Evolutionary conservation across 2,329 filamentous ascomycete genomes (phyloP).

Genomic region (Aspergillus glaucus): DNA sequence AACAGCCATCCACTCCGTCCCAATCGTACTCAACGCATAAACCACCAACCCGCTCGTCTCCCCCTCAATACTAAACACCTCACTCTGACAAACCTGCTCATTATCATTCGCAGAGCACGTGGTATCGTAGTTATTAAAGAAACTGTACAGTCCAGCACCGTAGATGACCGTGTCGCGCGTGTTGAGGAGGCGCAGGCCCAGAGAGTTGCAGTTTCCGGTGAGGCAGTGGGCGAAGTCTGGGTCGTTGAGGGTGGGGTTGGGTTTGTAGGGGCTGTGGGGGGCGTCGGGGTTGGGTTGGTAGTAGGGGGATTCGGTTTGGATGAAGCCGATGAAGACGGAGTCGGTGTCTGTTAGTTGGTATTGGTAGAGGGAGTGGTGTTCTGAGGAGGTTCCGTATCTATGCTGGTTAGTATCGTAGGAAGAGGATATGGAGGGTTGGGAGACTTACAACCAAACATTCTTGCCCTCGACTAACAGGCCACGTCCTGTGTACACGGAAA

Average conservation of each 20-base stretch:
- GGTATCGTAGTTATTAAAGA: slow-evolving; percentile 50
- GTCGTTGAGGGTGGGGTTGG: slow-evolving; percentile 26
- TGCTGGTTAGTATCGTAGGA: slow-evolving; percentile 4
- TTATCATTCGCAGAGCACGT: slow-evolving; percentile 35
- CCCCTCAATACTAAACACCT: slow-evolving; percentile 45
- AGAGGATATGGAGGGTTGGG: not conserved
- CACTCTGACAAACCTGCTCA: slow-evolving; percentile 41
- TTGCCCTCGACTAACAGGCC: slow-evolving; percentile 46
- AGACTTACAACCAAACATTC: slow-evolving; percentile 33
- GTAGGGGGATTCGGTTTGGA: slow-evolving; percentile 38
- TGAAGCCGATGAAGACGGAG: slow-evolving; percentile 27
- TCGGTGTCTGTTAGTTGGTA: slow-evolving; percentile 40
- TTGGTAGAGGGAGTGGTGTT: slow-evolving; percentile 45
- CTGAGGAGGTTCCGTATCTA: slow-evolving; percentile 38
- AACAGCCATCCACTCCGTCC: slow-evolving; percentile 41
- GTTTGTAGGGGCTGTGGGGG: slow-evolving; percentile 25
- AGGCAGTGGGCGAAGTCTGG: slow-evolving; percentile 28
- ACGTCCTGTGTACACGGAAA: slow-evolving; percentile 49
- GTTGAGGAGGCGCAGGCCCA: slow-evolving; percentile 45
- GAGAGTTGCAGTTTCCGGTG: slow-evolving; percentile 35
- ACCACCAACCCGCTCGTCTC: slow-evolving; percentile 25
- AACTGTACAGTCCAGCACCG: slow-evolving; percentile 49
- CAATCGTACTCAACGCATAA: slow-evolving; percentile 46
- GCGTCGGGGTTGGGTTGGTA: slow-evolving; percentile 34
- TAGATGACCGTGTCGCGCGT: slow-evolving; percentile 42